These are phyloP conservation scores for Taphrina flavorubra DNA, from an alignment of 1,139 yeast species.

Conservation along the genomic window DNA sequence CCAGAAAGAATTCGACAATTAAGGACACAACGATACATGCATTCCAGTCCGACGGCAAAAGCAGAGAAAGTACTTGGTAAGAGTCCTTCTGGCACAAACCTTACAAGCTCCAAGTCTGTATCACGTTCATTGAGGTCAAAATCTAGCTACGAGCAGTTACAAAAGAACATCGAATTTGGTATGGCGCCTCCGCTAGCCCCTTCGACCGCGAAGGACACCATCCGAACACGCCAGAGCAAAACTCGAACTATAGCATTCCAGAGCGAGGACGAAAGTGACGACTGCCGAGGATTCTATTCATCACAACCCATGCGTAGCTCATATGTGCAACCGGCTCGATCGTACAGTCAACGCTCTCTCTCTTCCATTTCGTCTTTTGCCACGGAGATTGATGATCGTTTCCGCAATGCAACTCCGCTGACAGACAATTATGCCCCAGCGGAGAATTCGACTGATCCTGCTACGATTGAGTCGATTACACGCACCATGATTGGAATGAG, in stretches of 20 bases:
- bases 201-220: slow-evolving; percentile 41
- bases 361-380: slow-evolving; percentile 38
- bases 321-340: slow-evolving; percentile 12
- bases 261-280: background rate
- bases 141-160: slow-evolving; percentile 5
- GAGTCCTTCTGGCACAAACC: slow-evolving; percentile 3
- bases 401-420: background rate
- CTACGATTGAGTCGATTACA: slow-evolving; percentile 82
- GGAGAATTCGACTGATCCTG: slow-evolving; percentile 33
- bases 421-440: background rate
- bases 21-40: slow-evolving; percentile 9
- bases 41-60: slow-evolving; percentile 29
- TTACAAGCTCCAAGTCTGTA: slow-evolving; percentile 20
- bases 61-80: slow-evolving; percentile 35
- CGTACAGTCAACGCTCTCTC: slow-evolving; percentile 26
- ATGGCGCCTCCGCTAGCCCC: slow-evolving; percentile 45
- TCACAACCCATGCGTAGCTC: background rate
- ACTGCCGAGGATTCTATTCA: background rate
- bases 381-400: slow-evolving; percentile 28
- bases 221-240: slow-evolving; percentile 11
- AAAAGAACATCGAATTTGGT: background rate
- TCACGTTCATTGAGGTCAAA: slow-evolving; percentile 25
- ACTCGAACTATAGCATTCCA: background rate
- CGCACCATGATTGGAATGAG: slow-evolving; percentile 94
- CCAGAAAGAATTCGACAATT: slow-evolving; percentile 18